Evolutionary conservation across 495 filamentous ascomycete species (phyloP), one percentile per base, ranked within the genome.

Genomic region (Tuber borchii): DNA sequence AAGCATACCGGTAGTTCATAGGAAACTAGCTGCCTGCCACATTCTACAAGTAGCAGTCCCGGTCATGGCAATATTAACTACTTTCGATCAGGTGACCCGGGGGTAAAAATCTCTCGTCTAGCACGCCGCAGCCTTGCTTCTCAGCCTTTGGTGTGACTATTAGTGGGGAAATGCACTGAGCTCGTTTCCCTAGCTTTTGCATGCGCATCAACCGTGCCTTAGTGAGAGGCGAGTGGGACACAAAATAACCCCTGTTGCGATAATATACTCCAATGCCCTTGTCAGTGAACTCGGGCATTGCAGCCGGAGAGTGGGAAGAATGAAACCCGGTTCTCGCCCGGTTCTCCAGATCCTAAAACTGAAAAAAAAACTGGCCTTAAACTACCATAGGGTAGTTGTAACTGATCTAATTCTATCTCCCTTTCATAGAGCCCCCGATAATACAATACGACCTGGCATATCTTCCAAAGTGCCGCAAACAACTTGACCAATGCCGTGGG

Each of bases 291-390:
- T 44, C 43, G 16, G 16, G 43, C 16, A 8, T 12, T 16, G 8
- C 1, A 44, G 43, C 16, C 16, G 43, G 43, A 46, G 17, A 16
- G 45, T 12, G 16, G 42, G 42, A 43, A 12, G 42, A 12, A 12
- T 5, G 16, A 46, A 46, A 46, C 45, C 45, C 45, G 14, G 45
- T 46, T 16, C 16, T 12, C 3, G 45, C 4, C 45, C 17, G 6
- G 17, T 72, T 72, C 39, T 19, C 43, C 17, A 45, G n/a, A 26
- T 72, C 17, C 71, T 17, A 72, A 19, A 34, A 40, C 40, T 17
- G 37, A 74, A 51, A 70, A 74, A 51, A 70, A 72, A 26, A 70
- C 56, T 42, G 45, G 73, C 73, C 51, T 40, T 61, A 43, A 44
- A 69, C 73, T 70, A n/a, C n/a, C n/a, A n/a, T n/a, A 22, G 37